Conservation (phyloP, 805 yeast species). For the Barnettozyma siamensis region DNA sequence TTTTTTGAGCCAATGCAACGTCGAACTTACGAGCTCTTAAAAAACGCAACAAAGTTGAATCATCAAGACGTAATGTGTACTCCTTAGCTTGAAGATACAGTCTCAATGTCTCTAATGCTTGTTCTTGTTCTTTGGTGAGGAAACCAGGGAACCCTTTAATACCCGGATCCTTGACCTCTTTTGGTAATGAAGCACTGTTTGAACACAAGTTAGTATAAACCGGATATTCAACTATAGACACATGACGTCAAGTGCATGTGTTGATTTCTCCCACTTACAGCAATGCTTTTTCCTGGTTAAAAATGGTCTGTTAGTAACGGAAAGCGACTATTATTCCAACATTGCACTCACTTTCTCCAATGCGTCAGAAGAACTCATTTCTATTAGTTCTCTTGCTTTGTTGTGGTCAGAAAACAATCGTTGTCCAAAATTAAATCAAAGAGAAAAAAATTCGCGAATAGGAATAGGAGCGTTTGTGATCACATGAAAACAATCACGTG, state of each 20-base stretch:
- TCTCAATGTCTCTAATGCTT: conserved; percentile 52
- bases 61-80: conserved; percentile 75
- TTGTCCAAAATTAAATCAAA: too few relatives aligned
- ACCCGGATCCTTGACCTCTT: conserved; percentile 52
- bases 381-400: neutral
- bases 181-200: conserved; percentile 56
- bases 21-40: conserved; percentile 95
- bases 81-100: conserved; percentile 56
- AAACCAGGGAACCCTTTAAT: conserved; percentile 80
- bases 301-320: neutral
- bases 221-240: too few relatives aligned
- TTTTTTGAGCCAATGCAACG: conserved; percentile 64
- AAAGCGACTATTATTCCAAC: too few relatives aligned
- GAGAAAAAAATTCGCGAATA: neutral
- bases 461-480: too few relatives aligned
- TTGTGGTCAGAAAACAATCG: neutral
- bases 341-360: neutral
- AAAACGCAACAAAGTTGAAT: conserved; percentile 78
- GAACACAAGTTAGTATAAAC: conserved; percentile 2
- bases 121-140: conserved; percentile 62
- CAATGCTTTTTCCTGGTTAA: conserved; percentile 4
- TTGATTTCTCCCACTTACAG: conserved; percentile 1
- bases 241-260: too few relatives aligned
- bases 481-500: too few relatives aligned
- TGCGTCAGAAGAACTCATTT: neutral